Base-by-base conservation (phyloP, 108 stramenopile species). In the Bacterosira constricta region DNA sequence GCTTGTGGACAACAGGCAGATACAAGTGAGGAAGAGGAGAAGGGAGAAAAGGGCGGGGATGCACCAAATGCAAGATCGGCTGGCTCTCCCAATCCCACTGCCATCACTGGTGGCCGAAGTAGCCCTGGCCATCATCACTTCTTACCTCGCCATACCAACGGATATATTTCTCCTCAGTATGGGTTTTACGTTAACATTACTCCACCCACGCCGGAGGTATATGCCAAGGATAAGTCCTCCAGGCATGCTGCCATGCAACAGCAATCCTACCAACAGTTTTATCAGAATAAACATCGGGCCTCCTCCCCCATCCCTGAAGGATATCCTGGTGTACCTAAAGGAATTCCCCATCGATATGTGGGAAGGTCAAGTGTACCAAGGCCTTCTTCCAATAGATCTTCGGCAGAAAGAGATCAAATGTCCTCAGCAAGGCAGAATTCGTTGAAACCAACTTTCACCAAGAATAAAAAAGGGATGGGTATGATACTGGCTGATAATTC, bases 141-240 rank as follows among this genome's bases (percentile, higher is more conserved):
- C 52, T 60, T 83, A 64, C 52, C 62, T 66, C 50, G 75, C 71
- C 64, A 77, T 71, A 60, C 85, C 81, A 71, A 83, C 64, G 83
- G 83, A 3, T 77, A 88, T 35, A 45, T 84, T 17, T 81, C 79
- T 66, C 91, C 91, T 23, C 86, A 92, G 53, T 90, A 88, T 71
- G 91, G 91, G 0, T 93, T 86, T 67, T 93, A 90, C 57, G 85
- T 87, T 6, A 87, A 77, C 59, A 81, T 85, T 35, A 93, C 91
- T 12, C 91, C 91, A 18, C 91, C 91, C 17, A 90, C 89, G 6
- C 86, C 89, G 11, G 87, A 88, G 63, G 69, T 86, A 63, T 85
- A 88, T 61, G 56, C 70, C 56, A 63, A 63, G 12, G 56, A 53
- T 42, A 64, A 77, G 70, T 37, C 45, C 7, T 54, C 37, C 44